Base-by-base conservation (phyloP, 768 basidiomycete species). In the Paxillus involutus region DNA sequence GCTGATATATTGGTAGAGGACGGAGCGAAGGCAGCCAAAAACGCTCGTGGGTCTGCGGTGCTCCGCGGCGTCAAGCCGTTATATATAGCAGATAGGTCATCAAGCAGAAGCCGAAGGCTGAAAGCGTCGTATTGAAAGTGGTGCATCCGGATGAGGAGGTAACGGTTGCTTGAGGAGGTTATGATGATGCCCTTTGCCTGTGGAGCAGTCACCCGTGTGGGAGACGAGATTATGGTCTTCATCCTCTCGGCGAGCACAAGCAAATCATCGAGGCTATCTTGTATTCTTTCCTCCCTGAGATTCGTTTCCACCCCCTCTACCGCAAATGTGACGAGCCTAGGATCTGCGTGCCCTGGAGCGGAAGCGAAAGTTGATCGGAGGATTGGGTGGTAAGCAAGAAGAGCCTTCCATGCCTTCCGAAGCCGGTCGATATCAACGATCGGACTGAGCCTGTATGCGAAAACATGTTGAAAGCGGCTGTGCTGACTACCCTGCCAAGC, bases 41-140 rank as follows among this genome's bases (percentile, higher is more conserved):
- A 77, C 9, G 62, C 48, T 19, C 47, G 52, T 35, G 69, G 39
- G 49, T 73, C 63, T 35, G 61, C 61, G 2, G 63, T 59, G 35
- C 60, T 62, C 17, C 45, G 48, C 9, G 70, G 62, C 13, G 56
- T 52, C 16, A 55, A 49, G 5, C 65, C 71, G 5, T 56, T 52
- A 58, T 77, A 80, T 14, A 77, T 33, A 6, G 61, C 57, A 12
- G 64, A 58, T n/a, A 80, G 67, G 52, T 79, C 76, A 47, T 74
- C 63, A 2, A 76, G 46, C 12, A 80, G 58, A 21, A 79, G 64
- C 26, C 60, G 67, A 30, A 80, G 63, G 59, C 76, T 77, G 75
- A 76, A 74, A 7, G 77, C 79, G 47, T 80, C 79, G 58, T 79
- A 80, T 62, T 79, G 79, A 64, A 78, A 77, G 60, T 80, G 79